Conservation (phyloP, 73 alveolate species). For the Paramecium tetraurelia region DNA sequence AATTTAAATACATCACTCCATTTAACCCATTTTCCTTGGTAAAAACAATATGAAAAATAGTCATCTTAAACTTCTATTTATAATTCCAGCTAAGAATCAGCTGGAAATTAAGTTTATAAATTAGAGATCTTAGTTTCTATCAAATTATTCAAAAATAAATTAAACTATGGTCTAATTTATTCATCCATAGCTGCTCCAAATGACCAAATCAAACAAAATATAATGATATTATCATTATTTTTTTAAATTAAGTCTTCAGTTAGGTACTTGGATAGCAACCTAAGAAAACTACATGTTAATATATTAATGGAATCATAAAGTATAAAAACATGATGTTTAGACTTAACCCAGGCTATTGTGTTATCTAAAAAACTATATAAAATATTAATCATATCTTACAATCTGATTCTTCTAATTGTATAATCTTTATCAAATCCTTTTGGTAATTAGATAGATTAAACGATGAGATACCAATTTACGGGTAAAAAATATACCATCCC, state of each 20-base stretch:
- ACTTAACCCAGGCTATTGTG: constrained; percentile 10
- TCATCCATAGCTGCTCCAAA: constrained; percentile 57
- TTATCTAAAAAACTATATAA: neutral
- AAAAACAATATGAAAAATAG: constrained; percentile 15
- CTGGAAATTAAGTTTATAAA: constrained; percentile 42
- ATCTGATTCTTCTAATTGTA: constrained; percentile 29
- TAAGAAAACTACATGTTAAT: neutral
- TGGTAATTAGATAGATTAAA: neutral
- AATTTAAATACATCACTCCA: constrained; percentile 28
- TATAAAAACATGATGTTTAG: neutral
- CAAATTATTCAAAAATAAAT: constrained; percentile 10
- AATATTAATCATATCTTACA: neutral
- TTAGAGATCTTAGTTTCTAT: neutral
- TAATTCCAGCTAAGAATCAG: neutral
- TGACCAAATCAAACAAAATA: constrained; percentile 59
- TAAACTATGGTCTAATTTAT: constrained; percentile 5
- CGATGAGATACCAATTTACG: constrained; percentile 68
- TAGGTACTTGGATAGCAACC: neutral
- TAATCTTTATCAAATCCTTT: constrained; percentile 14
- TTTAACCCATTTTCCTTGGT: constrained; percentile 48
- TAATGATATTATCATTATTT: neutral
- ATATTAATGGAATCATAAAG: neutral
- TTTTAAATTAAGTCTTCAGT: neutral
- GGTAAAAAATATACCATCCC: constrained; percentile 97
- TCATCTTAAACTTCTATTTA: neutral